Evolutionary conservation across 768 basidiomycete species (phyloP).

Genomic region (Coprinellus micaceus): DNA sequence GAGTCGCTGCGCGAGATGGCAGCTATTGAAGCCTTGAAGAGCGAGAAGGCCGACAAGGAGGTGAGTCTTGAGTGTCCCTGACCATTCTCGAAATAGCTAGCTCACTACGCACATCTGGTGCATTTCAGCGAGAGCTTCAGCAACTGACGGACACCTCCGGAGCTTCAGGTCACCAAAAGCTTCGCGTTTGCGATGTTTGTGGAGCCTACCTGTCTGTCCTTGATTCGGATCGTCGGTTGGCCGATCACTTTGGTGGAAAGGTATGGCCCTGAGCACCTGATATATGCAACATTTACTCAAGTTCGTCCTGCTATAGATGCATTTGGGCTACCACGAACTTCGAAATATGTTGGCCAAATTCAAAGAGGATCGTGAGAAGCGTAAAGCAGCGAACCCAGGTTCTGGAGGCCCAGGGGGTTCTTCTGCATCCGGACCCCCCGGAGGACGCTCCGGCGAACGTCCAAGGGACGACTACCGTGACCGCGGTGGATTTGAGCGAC

Average conservation of each 20-base stretch:
- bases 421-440: conserved; percentile 38
- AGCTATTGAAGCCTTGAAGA: conserved; percentile 96
- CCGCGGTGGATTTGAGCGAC: conserved; percentile 68
- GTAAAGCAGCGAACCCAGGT: conserved; percentile 51
- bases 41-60: conserved; percentile 95
- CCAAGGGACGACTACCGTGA: conserved; percentile 35
- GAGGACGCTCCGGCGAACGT: conserved; percentile 37
- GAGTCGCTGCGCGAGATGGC: conserved; percentile 98
- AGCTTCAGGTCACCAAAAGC: conserved; percentile 98
- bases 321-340: conserved; percentile 96
- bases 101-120: conserved; percentile 9
- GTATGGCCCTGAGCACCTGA: conserved; percentile 42
- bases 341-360: conserved; percentile 91
- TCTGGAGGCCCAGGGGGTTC: conserved; percentile 34
- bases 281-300: conserved; percentile 12
- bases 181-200: conserved; percentile 99
- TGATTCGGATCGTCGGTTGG: conserved; percentile 96
- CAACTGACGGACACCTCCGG: conserved; percentile 97
- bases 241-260: conserved; percentile 99
- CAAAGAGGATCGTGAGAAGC: conserved; percentile 85
- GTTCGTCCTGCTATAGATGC: conserved; percentile 69
- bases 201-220: conserved; percentile 98
- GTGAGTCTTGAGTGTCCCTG: conserved; percentile 36
- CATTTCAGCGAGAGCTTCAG: conserved; percentile 79
- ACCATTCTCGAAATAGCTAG: conserved; percentile 7